Percentiles rank a stretch among this genome's conserved stretches.
Evolutionary conservation across 139 green algal species (phyloP).

Genomic region (Chlamydomonas incerta): DNA sequence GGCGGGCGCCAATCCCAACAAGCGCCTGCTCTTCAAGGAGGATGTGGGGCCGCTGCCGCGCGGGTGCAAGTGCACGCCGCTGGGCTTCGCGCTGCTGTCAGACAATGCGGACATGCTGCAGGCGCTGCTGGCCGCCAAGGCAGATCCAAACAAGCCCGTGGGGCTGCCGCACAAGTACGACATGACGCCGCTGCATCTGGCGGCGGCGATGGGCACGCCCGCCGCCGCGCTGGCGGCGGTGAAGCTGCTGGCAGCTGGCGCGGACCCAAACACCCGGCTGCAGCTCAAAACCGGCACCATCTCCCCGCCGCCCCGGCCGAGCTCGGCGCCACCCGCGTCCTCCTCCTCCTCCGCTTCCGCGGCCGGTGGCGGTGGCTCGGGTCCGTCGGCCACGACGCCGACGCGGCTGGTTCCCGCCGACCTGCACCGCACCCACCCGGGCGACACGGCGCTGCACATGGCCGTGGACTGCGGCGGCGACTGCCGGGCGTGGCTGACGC

Average conservation of each 20-base stretch:
- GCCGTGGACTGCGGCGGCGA: background rate
- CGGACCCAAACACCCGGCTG: conserved; percentile 6
- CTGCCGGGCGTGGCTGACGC: no score
- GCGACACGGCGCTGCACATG: conserved; percentile 18
- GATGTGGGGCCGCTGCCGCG: conserved; percentile 9
- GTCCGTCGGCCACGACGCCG: background rate
- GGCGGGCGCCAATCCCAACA: conserved; percentile 2
- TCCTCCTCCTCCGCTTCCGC: no score
- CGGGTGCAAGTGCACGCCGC: conserved; percentile 23
- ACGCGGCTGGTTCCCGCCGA: background rate
- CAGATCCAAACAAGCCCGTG: conserved; percentile 12
- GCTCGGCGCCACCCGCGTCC: background rate
- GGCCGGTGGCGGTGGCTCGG: background rate
- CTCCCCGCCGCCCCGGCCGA: background rate
- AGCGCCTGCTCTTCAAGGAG: conserved; percentile 10
- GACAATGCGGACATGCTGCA: background rate
- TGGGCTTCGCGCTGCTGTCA: conserved; percentile 22
- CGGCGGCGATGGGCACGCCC: background rate
- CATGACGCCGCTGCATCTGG: conserved; percentile 19
- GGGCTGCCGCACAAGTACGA: background rate
- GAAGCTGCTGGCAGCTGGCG: background rate
- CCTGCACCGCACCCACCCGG: background rate
- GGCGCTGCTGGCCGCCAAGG: background rate
- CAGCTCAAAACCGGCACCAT: background rate
- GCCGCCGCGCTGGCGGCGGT: no score